Conservation (phyloP, 2,329 filamentous ascomycete species). For the Metarhizium guizhouense region DNA sequence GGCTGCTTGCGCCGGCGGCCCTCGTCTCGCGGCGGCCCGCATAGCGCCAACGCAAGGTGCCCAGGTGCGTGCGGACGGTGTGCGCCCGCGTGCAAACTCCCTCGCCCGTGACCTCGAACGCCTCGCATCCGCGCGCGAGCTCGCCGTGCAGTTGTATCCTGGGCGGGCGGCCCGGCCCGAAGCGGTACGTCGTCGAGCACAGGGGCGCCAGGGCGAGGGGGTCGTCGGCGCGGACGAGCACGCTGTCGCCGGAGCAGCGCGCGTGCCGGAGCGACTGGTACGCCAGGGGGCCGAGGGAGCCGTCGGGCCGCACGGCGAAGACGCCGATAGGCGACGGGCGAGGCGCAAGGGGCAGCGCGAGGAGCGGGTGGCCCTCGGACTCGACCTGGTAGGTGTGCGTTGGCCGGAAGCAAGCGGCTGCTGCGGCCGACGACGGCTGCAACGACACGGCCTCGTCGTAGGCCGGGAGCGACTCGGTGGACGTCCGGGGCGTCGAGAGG, state of each 20-base stretch:
- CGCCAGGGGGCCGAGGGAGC: constrained; percentile 28
- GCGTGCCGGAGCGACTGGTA: constrained; percentile 43
- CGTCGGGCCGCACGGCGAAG: constrained; percentile 30
- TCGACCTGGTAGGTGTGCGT: constrained; percentile 40
- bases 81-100: constrained; percentile 38
- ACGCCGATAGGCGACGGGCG: constrained; percentile 32
- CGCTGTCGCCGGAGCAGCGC: constrained; percentile 37
- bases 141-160: constrained; percentile 24
- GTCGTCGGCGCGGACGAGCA: constrained; percentile 35
- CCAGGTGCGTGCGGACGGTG: constrained; percentile 36
- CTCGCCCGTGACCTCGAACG: constrained; percentile 19
- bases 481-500: constrained; percentile 10
- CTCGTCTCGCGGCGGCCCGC: constrained; percentile 35
- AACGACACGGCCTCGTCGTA: constrained; percentile 12
- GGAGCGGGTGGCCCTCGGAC: constrained; percentile 31
- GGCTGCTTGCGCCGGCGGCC: constrained; percentile 29
- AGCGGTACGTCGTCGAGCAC: constrained; percentile 47
- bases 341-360: constrained; percentile 32
- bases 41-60: constrained; percentile 49
- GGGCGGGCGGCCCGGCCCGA: constrained; percentile 44
- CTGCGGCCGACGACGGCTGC: constrained; percentile 2
- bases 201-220: constrained; percentile 25
- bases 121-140: constrained; percentile 13
- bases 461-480: constrained; percentile 16
- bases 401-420: constrained; percentile 26